Conservation (phyloP, 805 yeast genomes). For the Blastobotrys attinorum region DNA sequence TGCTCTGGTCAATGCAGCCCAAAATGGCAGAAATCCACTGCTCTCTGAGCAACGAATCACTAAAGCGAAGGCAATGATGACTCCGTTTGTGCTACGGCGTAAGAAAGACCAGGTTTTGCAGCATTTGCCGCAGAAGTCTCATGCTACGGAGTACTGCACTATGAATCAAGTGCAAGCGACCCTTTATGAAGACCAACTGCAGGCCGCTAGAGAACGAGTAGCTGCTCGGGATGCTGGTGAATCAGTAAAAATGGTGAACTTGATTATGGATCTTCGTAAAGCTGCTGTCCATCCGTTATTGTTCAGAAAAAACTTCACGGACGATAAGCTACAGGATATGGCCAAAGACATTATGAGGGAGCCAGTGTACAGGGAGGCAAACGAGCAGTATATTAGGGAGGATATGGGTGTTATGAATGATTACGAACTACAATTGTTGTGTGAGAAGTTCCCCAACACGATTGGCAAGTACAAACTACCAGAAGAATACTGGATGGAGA, state of each 20-base stretch:
- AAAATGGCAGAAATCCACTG: slow-evolving; percentile 53
- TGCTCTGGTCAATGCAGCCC: slow-evolving; percentile 51
- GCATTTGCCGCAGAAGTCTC: slow-evolving; percentile 75
- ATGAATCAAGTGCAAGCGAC: slow-evolving; percentile 45
- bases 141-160: slow-evolving; percentile 56
- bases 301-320: slow-evolving; percentile 59
- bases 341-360: slow-evolving; percentile 72
- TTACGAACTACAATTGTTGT: slow-evolving; percentile 70
- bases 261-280: slow-evolving; percentile 82
- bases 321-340: slow-evolving; percentile 54
- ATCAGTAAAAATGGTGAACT: slow-evolving; percentile 25
- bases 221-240: slow-evolving; percentile 27
- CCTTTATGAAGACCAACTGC: slow-evolving; percentile 57
- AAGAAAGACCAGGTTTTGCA: slow-evolving; percentile 86
- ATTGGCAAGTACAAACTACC: slow-evolving; percentile 46
- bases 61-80: slow-evolving; percentile 96
- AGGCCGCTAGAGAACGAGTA: slow-evolving; percentile 26
- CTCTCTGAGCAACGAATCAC: slow-evolving; percentile 85
- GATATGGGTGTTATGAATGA: slow-evolving; percentile 96
- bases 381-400: slow-evolving; percentile 67
- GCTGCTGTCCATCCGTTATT: slow-evolving; percentile 89
- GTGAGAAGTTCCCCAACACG: slow-evolving; percentile 62
- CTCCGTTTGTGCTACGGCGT: slow-evolving; percentile 91
- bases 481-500: slow-evolving; percentile 48
- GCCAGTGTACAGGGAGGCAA: slow-evolving; percentile 71